phyloP scores from a whole-genome alignment of 1,139 yeast species.

The Taphrina betulina region DNA sequence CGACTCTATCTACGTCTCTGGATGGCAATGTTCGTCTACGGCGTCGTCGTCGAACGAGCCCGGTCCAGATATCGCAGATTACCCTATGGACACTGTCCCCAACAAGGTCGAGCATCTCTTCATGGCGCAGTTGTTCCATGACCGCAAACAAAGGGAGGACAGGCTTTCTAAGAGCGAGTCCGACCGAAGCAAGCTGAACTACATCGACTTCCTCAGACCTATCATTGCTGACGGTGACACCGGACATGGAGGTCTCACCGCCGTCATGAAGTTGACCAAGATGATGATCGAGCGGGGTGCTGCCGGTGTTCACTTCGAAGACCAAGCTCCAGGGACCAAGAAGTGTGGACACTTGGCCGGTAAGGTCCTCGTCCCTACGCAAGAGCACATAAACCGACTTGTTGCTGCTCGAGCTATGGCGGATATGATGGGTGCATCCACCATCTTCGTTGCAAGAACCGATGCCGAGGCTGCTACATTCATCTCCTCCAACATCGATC shows the following conservation, averaged over 20 bases:
- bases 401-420: constrained; percentile 95
- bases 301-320: constrained; percentile 97
- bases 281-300: constrained; percentile 98
- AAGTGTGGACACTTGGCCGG: constrained; percentile 99
- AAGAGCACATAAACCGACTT: constrained; percentile 91
- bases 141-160: constrained; percentile 91
- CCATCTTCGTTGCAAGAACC: constrained; percentile 88
- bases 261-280: constrained; percentile 91
- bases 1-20: constrained; percentile 88
- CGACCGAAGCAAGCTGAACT: constrained; percentile 60
- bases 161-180: constrained; percentile 60
- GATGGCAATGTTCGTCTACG: constrained; percentile 98
- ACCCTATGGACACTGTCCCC: constrained; percentile 98
- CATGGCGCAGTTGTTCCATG: constrained; percentile 96
- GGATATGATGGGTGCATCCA: constrained; percentile 83
- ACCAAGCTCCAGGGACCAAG: constrained; percentile 98
- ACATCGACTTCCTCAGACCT: constrained; percentile 84
- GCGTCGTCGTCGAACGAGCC: constrained; percentile 98
- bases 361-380: constrained; percentile 94
- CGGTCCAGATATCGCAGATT: constrained; percentile 96
- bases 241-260: constrained; percentile 98
- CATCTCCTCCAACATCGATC: constrained; percentile 88
- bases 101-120: constrained; percentile 96
- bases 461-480: constrained; percentile 97
- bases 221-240: constrained; percentile 97